These are phyloP conservation scores for Pachyrhizus erosus DNA, from an alignment of 306 rosid genomes.

Conservation along the genomic window DNA sequence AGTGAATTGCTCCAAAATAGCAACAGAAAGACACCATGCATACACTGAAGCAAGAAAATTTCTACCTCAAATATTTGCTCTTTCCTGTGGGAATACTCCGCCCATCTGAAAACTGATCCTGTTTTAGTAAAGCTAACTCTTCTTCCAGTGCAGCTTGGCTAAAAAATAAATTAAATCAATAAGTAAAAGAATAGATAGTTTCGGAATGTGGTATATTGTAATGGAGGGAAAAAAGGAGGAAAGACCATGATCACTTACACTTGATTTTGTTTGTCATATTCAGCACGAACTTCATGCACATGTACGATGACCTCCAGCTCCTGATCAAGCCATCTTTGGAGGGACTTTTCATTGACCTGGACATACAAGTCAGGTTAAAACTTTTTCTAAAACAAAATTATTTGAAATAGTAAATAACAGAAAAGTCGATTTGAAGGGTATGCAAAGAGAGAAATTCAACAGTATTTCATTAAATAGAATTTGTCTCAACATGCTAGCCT, in stretches of 20 bases:
- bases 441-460: conserved; percentile 18
- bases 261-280: conserved; percentile 72
- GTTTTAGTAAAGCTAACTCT: conserved; percentile 68
- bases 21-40: conserved; percentile 25
- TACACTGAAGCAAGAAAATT: neutral
- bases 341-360: conserved; percentile 70
- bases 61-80: conserved; percentile 60
- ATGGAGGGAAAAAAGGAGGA: neutral
- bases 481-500: conserved; percentile 27
- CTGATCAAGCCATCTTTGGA: conserved; percentile 81
- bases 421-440: neutral
- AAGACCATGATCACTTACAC: conserved; percentile 57
- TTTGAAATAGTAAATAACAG: neutral
- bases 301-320: conserved; percentile 82
- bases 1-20: conserved; percentile 33
- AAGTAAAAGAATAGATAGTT: conserved; percentile 8
- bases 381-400: neutral
- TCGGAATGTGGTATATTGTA: conserved; percentile 17
- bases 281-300: conserved; percentile 78
- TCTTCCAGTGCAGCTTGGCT: conserved; percentile 73
- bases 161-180: conserved; percentile 39
- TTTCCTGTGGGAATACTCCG: conserved; percentile 55
- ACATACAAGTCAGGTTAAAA: conserved; percentile 39
- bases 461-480: conserved; percentile 10
- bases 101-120: conserved; percentile 60